These are phyloP conservation scores for Russula sp. DNA, from an alignment of 768 basidiomycete species.

Conservation along the genomic window DNA sequence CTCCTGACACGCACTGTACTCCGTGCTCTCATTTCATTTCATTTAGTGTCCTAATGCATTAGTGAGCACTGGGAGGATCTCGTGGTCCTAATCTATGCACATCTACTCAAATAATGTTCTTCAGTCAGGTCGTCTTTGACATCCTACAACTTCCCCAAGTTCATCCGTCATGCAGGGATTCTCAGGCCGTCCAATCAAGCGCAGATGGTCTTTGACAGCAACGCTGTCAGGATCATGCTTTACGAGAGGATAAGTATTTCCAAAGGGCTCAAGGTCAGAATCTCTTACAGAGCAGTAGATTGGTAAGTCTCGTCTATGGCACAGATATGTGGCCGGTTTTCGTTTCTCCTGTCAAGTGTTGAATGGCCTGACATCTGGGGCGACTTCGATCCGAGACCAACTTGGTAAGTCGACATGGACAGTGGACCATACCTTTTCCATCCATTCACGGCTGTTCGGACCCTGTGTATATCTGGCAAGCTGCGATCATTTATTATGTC, in stretches of 20 bases:
- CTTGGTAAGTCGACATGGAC: background rate
- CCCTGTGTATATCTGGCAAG: background rate
- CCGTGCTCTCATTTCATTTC: background rate
- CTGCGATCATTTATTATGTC: background rate
- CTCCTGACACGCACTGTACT: background rate
- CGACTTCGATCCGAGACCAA: background rate
- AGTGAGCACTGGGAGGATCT: background rate
- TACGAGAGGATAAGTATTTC: too few species aligned
- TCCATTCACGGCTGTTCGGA: background rate
- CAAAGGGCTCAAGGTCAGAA: too few species aligned
- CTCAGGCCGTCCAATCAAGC: too few species aligned
- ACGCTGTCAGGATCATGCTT: too few species aligned
- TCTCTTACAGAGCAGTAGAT: background rate
- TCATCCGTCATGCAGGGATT: too few species aligned
- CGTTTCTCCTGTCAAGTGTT: background rate
- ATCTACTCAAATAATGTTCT: background rate
- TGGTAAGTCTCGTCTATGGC: background rate
- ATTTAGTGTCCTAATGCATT: background rate
- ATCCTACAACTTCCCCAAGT: background rate
- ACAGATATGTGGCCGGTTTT: background rate
- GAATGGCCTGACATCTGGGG: background rate
- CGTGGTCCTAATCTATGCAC: background rate
- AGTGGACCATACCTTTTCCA: background rate
- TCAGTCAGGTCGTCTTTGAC: background rate
- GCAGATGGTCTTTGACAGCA: too few species aligned